Base-by-base conservation (phyloP, 1,284 basidiomycete genomes). In the Phylloporus sp. region DNA sequence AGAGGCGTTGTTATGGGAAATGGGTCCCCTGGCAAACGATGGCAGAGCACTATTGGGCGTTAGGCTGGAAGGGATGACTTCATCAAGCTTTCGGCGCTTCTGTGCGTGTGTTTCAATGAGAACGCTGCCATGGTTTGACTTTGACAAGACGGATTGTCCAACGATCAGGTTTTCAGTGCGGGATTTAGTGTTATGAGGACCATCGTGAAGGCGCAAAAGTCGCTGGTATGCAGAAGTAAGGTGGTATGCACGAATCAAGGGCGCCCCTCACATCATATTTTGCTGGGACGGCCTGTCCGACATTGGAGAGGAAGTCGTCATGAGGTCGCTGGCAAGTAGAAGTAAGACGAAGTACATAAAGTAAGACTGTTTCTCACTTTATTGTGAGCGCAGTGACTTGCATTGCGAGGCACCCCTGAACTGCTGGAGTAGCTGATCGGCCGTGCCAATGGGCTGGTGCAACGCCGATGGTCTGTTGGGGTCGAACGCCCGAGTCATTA, bases 81-180 rank as follows among this genome's bases (percentile, higher is more conserved):
- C 1, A 58, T 78, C 77, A 27, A 68, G 55, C 62, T 60, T 80
- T 58, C 53, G 70, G 63, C 78, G 77, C 74, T 78, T 78, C 59
- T 49, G 57, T 4, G 60, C 43, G 66, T 59, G 75, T 7, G 17
- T 15, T n/a, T 72, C 64, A 19, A 45, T 14, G 15, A 6, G 7
- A 52, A 5, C 7, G 37, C 12, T 25, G n/a, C 47, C 41, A 23
- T 14, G 45, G 35, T 17, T 12, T 56, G 55, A 4, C 62, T 68
- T 69, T 41, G 63, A 69, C 20, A 78, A 64, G 43, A 78, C 0
- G 4, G 80, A 80, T 64, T 73, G 66, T 7, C 5, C 20, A 19
- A 64, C 65, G 29, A 71, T 80, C 1, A 75, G 77, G 57, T 78
- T 78, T 14, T 78, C 77, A 25, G 60, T 39, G 35, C 2, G 41